Base-by-base conservation (phyloP, 768 basidiomycete species). In the Mycena venus region DNA sequence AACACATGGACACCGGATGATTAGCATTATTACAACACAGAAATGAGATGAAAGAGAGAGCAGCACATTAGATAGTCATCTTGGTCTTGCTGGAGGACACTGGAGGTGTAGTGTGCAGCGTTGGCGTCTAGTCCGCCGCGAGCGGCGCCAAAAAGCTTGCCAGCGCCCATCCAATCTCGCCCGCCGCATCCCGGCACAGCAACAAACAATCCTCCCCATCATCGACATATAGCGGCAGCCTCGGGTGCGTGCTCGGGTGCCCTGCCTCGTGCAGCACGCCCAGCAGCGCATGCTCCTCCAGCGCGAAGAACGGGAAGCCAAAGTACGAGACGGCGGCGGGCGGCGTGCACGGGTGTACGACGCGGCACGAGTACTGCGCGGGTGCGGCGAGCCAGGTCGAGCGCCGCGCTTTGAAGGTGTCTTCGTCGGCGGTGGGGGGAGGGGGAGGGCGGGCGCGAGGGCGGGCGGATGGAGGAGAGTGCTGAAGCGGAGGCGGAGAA, bases 191-290 rank as follows among this genome's bases (percentile, higher is more conserved):
- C 51, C 94, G 85, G 74, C 92, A 94, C 29, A 96, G 87, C 65
- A 96, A 83, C 74, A 96, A 83, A 83, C 95, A 95, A 77, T 96
- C 95, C 75, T 95, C 95, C 1, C 90, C 90, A 66, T 90, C 89
- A 76, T 96, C 95, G 61, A 95, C 93, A 77, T 92, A 91, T 68
- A 96, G 79, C 3, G 95, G 95, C 49, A 96, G 83, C 77, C 93
- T 90, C 5, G 88, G 87, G 78, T 95, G 94, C 25, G 89, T 87
- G 67, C 91, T 91, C 17, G 95, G 95, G 79, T 95, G 95, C 1
- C 95, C 95, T 0, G 90, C 91, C 81, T 96, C 95, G 75, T 91
- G 88, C 62, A 96, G 82, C 9, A 96, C 90, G 44, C 92, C 90
- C 60, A 91, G 92, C 40, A 91, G 79, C 40, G 93, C 91, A 4